Evolutionary conservation across 2,329 filamentous ascomycete species (phyloP), one percentile per base, ranked within the genome.

Genomic region (Neoarthrinium moseri): DNA sequence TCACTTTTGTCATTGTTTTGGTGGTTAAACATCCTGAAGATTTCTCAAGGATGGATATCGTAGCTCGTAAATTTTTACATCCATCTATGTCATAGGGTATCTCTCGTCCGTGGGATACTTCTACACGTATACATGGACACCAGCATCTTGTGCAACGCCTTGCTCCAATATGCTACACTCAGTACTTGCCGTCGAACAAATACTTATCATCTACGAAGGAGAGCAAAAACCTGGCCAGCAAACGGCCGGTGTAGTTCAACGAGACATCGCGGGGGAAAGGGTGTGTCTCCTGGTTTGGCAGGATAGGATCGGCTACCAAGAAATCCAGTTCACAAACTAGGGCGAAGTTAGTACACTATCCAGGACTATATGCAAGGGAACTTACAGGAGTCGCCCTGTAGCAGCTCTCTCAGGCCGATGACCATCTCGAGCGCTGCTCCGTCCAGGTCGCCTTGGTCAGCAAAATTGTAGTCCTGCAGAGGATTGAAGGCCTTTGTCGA

Each of bases 401-500:
- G 66, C 35, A 79, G 54, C 36, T 68, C 64, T 46, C 69, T 70
- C 53, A 81, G 55, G 47, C 64, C 60, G 26, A 56, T 51, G 11
- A 78, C 72, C 64, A 81, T 66, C 46, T 74, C 72, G 17, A 62
- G 59, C 1, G 72, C 71, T 2, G 71, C 63, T 26, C 52, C 56
- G 51, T 80, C 77, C 41, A 80, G 60, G 48, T 78, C 74, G 4
- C 59, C 68, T 29, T 68, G 62, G 47, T 70, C 63, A 17, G 67
- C 58, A 41, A 69, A 66, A 32, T 59, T 59, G 36, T 66, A 60
- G 52, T 80, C 76, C 6, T 74, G 52, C n/a, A 82, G 59, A 15
- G 78, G 78, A 53, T 81, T 82, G 56, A 80, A 82, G 39, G 77
- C 67, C 59, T 67, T 74, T 6, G 69, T 59, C 34, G 70, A 69